phyloP scores from a whole-genome alignment of 148 eudicot species.

The Rhododendron griersonianum region DNA sequence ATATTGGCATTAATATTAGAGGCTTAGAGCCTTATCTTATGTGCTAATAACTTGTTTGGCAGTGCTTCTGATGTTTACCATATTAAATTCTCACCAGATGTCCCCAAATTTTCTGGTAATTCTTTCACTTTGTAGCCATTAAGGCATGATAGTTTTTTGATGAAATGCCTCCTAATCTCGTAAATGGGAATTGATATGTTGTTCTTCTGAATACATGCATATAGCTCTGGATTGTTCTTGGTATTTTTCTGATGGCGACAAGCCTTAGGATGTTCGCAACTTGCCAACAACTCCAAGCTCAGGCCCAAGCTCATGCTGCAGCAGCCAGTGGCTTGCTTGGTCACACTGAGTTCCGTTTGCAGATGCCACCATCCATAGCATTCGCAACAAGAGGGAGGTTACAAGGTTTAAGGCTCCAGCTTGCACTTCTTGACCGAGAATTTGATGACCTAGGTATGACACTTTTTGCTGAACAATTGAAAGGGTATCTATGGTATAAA shows the following conservation, averaged over 20 bases:
- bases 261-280: constrained; percentile 42
- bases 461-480: neutral
- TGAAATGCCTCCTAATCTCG: neutral
- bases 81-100: constrained; percentile 41
- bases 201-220: constrained; percentile 6
- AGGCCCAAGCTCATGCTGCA: constrained; percentile 40
- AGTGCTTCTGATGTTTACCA: constrained; percentile 46
- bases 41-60: constrained; percentile 8
- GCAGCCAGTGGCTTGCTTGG: constrained; percentile 35
- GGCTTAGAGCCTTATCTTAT: constrained; percentile 6
- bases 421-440: constrained; percentile 45
- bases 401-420: constrained; percentile 46
- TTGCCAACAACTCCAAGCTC: constrained; percentile 46
- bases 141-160: neutral
- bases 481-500: neutral
- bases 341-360: constrained; percentile 37
- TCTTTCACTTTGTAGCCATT: neutral
- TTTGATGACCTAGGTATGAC: constrained; percentile 39
- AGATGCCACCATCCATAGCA: constrained; percentile 44
- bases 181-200: neutral
- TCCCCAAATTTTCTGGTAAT: constrained; percentile 48
- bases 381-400: constrained; percentile 39
- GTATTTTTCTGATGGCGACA: constrained; percentile 36
- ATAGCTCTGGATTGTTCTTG: constrained; percentile 45
- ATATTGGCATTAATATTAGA: neutral